These are phyloP conservation scores for Orbilia oligospora DNA, from an alignment of 2,329 filamentous ascomycete genomes.

Conservation along the genomic window DNA sequence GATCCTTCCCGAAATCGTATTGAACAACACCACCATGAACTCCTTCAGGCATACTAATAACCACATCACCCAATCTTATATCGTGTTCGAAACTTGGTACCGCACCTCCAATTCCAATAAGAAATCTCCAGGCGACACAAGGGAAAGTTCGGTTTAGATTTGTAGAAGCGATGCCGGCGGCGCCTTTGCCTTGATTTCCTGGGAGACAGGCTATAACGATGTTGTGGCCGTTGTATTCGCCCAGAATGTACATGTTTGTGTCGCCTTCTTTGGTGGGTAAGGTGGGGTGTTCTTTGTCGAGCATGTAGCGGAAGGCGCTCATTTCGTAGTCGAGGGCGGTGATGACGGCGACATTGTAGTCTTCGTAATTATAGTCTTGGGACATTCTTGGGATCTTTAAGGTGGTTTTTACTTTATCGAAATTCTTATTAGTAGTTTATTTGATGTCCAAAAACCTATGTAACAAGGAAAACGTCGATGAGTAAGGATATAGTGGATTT, in stretches of 20 bases:
- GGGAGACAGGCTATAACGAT: slow-evolving; percentile 65
- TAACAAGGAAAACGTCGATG: too few species aligned
- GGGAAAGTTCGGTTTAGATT: slow-evolving; percentile 64
- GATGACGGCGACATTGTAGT: slow-evolving; percentile 64
- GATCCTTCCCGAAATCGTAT: slow-evolving; percentile 33
- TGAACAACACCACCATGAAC: slow-evolving; percentile 24
- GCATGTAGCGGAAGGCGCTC: slow-evolving; percentile 64
- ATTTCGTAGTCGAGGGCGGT: slow-evolving; percentile 64
- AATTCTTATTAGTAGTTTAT: too few species aligned
- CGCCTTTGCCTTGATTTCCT: slow-evolving; percentile 63
- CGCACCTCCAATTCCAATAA: slow-evolving; percentile 64
- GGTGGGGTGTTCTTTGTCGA: slow-evolving; percentile 64
- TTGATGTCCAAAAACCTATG: too few species aligned
- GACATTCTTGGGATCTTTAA: too few species aligned
- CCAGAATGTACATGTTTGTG: slow-evolving; percentile 64
- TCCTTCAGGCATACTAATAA: slow-evolving; percentile 58
- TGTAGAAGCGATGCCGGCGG: slow-evolving; percentile 63
- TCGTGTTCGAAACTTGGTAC: slow-evolving; percentile 54
- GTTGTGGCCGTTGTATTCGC: slow-evolving; percentile 64
- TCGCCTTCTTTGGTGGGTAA: slow-evolving; percentile 47
- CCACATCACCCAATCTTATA: slow-evolving; percentile 56
- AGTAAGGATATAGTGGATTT: too few species aligned
- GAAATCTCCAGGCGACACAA: slow-evolving; percentile 63
- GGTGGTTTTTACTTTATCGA: too few species aligned
- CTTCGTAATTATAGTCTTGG: slow-evolving; percentile 34